These are phyloP conservation scores for Ophiocordyceps sinensis DNA, from an alignment of 2,329 filamentous ascomycete genomes.

Conservation along the genomic window DNA sequence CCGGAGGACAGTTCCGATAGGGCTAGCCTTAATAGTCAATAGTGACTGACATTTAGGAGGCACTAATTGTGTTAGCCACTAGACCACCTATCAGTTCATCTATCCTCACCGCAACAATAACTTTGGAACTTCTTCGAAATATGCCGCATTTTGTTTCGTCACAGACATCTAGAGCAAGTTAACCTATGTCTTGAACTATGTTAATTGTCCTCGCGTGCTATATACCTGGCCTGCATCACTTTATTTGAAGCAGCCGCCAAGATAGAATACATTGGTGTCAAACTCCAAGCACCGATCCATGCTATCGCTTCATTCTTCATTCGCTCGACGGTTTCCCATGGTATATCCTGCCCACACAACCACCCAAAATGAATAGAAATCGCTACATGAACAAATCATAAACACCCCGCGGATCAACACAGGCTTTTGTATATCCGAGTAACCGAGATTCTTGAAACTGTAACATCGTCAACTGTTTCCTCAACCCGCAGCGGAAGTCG, in stretches of 20 bases:
- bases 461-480: conserved; percentile 7
- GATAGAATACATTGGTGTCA: neutral
- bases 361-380: conserved; percentile 1
- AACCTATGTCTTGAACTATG: no score
- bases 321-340: neutral
- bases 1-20: no score
- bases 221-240: neutral
- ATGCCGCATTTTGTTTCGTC: no score
- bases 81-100: no score
- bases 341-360: neutral
- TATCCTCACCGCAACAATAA: no score
- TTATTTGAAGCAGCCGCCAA: neutral
- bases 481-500: conserved; percentile 1
- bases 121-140: no score
- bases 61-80: no score
- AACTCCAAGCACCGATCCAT: conserved; percentile 1
- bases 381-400: neutral
- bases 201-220: neutral
- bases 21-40: no score
- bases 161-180: no score
- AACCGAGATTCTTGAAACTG: conserved; percentile 5
- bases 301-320: neutral
- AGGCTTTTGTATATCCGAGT: neutral
- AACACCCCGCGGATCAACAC: neutral
- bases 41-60: no score